Conservation (phyloP, 805 yeast genomes). For the Wickerhamiella lipophila region DNA sequence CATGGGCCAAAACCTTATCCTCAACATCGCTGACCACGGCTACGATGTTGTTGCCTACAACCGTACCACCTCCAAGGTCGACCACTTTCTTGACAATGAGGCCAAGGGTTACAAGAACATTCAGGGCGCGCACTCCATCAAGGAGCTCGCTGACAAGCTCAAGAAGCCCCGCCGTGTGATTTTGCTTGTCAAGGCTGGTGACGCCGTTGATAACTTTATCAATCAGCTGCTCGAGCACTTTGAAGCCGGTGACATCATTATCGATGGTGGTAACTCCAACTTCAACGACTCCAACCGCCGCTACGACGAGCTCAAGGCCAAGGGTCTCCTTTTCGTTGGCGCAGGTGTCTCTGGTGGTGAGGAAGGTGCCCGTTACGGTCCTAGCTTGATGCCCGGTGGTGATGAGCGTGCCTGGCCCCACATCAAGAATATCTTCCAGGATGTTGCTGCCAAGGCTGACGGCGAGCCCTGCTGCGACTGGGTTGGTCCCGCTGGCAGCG, state of each 20-base stretch:
- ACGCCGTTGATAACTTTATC: conserved; percentile 85
- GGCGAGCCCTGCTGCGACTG: conserved; percentile 99
- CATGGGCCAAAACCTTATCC: conserved; percentile 92
- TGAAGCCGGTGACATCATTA: conserved; percentile 95
- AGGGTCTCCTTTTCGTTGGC: conserved; percentile 89
- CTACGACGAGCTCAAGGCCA: conserved; percentile 69
- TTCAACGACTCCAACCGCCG: conserved; percentile 98
- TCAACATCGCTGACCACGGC: conserved; percentile 98
- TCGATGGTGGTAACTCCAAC: conserved; percentile 99
- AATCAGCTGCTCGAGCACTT: conserved; percentile 76
- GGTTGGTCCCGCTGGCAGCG: conserved; percentile 99
- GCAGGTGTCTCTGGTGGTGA: conserved; percentile 99
- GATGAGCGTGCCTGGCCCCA: conserved; percentile 97
- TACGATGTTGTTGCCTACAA: conserved; percentile 96
- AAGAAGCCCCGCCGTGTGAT: conserved; percentile 96
- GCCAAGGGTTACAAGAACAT: conserved; percentile 85
- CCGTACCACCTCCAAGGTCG: conserved; percentile 95
- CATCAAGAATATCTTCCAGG: conserved; percentile 91
- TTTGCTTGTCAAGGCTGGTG: conserved; percentile 91
- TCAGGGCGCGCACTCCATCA: conserved; percentile 87
- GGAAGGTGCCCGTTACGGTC: conserved; percentile 99
- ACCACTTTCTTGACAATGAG: conserved; percentile 82
- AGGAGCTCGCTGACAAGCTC: conserved; percentile 74
- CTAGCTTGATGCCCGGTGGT: conserved; percentile 99
- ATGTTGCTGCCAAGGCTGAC: conserved; percentile 88